Evolutionary conservation across 768 basidiomycete genomes (phyloP).

Genomic region (Megacollybia marginata): DNA sequence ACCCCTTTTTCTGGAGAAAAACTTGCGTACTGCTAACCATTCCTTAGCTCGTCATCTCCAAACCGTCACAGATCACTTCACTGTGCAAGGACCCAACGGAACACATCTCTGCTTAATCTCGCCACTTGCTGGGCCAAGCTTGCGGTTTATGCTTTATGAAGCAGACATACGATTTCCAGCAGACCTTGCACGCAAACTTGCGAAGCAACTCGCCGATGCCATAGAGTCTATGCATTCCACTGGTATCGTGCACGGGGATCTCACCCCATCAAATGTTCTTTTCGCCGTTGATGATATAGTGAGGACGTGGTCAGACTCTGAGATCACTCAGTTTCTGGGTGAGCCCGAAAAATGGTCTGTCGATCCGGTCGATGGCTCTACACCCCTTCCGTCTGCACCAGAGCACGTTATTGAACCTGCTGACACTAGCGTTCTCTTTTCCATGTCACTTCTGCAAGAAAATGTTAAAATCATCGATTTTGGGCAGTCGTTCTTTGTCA

Average conservation of each 20-base stretch:
- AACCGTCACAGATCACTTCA: slow-evolving; percentile 28
- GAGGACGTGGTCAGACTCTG: background rate
- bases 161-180: background rate
- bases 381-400: background rate
- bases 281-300: background rate
- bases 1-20: too few relatives aligned
- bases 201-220: background rate
- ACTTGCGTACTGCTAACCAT: too few relatives aligned
- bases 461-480: slow-evolving; percentile 16
- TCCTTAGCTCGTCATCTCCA: background rate
- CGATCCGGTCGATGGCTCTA: background rate
- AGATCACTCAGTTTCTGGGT: background rate
- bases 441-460: slow-evolving; percentile 15
- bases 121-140: slow-evolving; percentile 26
- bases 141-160: slow-evolving; percentile 1
- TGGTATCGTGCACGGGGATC: background rate
- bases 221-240: background rate
- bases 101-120: slow-evolving; percentile 34
- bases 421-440: slow-evolving; percentile 1
- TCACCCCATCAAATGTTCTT: slow-evolving; percentile 1
- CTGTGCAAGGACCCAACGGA: slow-evolving; percentile 31
- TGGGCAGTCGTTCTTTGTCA: slow-evolving; percentile 15
- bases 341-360: background rate
- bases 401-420: background rate
- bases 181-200: background rate